Evolutionary conservation across 306 rosid species (phyloP), one percentile per base, ranked within the genome.

Genomic region (Begonia loranthoides): DNA sequence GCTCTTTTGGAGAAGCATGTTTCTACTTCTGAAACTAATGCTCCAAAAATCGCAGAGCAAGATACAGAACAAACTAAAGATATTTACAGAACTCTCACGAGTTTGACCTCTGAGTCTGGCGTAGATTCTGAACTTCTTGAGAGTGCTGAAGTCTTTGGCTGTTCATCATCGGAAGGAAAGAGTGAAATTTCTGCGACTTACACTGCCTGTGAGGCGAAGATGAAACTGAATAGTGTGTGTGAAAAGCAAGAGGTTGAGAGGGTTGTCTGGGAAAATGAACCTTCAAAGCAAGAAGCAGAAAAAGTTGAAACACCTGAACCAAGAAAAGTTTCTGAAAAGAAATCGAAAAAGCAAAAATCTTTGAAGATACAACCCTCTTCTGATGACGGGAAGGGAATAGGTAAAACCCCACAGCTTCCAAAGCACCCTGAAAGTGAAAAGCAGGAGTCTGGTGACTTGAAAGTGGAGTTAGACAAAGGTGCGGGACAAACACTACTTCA

Each of bases 341-440:
- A 85, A 71, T 62, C 85, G 3, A 85, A 78, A 68, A 85, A 80
- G 78, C 95, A 79, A 66, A 89, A 82, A 41, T 74, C 97, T 66
- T 70, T 78, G 3, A 89, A 82, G 72, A 66, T 69, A 10, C 78
- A 73, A 45, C 50, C 73, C 22, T 43, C 77, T 54, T 64, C 77
- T 69, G 90, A 86, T 46, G 82, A 75, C 71, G 68, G 72, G 12
- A 82, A 75, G 76, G 79, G 58, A 33, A 71, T 70, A 54, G 55
- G 52, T n/a, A 84, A 77, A 72, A 50, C 55, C 22, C 36, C 36
- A 28, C 36, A 28, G 9, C 49, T 53, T 34, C 87, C 69, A 59
- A 79, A 75, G 75, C 76, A 67, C 53, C 55, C 69, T 54, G 88
- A 73, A 64, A 14, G 66, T 63, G 71, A 69, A 44, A 80, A 67